phyloP scores from a whole-genome alignment of 805 yeast genomes.

The Nakazawaea anatomiae region DNA sequence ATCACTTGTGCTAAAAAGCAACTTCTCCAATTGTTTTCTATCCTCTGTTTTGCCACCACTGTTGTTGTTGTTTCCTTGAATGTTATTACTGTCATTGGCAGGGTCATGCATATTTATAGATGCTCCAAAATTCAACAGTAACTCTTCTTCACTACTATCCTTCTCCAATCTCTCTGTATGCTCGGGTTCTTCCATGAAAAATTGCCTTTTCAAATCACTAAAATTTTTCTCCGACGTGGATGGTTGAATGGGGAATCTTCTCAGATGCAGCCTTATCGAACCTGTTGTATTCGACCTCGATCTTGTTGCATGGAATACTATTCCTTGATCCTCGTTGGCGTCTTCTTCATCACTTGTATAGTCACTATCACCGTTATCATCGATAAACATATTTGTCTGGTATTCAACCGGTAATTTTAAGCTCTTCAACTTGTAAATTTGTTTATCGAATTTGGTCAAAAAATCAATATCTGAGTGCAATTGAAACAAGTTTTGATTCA shows the following conservation, averaged over 20 bases:
- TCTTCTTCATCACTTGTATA: background rate
- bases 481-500: slow-evolving; percentile 8
- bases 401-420: slow-evolving; percentile 6
- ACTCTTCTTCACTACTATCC: slow-evolving; percentile 2
- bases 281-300: slow-evolving; percentile 10
- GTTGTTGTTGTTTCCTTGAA: background rate
- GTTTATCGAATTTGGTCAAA: background rate
- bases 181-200: background rate
- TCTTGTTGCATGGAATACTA: slow-evolving; percentile 3
- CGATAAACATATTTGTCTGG: slow-evolving; percentile 8
- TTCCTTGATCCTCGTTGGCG: slow-evolving; percentile 6
- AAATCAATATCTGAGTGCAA: background rate
- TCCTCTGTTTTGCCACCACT: background rate
- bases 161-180: background rate
- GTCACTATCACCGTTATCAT: slow-evolving; percentile 1
- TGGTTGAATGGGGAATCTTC: background rate
- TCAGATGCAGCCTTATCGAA: background rate
- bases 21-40: background rate
- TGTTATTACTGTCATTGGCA: background rate
- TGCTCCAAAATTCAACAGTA: slow-evolving; percentile 2
- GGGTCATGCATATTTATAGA: background rate
- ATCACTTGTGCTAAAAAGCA: background rate
- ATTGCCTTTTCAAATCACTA: background rate
- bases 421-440: slow-evolving; percentile 5
- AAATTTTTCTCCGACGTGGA: slow-evolving; percentile 7